phyloP scores from a whole-genome alignment of 495 filamentous ascomycete genomes.

The Cercophora sp. region DNA sequence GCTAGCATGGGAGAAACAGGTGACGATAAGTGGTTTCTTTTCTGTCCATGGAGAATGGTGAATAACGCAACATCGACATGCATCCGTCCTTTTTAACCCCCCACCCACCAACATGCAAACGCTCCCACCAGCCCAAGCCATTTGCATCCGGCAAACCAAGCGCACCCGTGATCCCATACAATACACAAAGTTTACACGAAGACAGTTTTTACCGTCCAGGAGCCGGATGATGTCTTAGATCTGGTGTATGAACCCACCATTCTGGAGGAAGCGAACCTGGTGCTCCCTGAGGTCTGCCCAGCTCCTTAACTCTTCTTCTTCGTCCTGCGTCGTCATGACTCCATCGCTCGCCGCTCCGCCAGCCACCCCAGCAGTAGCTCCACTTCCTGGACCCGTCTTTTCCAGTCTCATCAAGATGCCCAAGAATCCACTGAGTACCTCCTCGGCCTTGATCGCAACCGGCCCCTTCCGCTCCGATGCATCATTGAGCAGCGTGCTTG shows the following conservation, averaged over 20 bases:
- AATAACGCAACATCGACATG: too few species aligned
- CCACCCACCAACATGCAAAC: too few species aligned
- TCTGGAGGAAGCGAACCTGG: slow-evolving; percentile 65
- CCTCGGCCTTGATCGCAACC: slow-evolving; percentile 54
- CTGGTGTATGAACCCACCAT: slow-evolving; percentile 48
- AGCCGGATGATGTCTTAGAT: too few species aligned
- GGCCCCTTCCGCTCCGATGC: slow-evolving; percentile 54
- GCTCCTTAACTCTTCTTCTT: slow-evolving; percentile 65
- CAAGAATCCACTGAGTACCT: slow-evolving; percentile 63
- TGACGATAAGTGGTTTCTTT: too few species aligned
- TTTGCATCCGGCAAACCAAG: too few species aligned
- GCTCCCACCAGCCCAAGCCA: too few species aligned
- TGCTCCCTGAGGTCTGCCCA: slow-evolving; percentile 75
- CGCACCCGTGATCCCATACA: too few species aligned
- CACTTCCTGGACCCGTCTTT: slow-evolving; percentile 37
- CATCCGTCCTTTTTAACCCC: too few species aligned
- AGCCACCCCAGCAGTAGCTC: background rate
- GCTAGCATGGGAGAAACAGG: too few species aligned
- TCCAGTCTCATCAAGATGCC: slow-evolving; percentile 70
- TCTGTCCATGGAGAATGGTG: too few species aligned
- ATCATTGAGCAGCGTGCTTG: slow-evolving; percentile 65
- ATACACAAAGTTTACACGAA: too few species aligned
- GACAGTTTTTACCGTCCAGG: too few species aligned
- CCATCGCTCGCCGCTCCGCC: slow-evolving; percentile 6
- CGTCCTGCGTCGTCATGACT: slow-evolving; percentile 48